Conservation (phyloP, 169 alveolate genomes). For the Plasmodium sp. region DNA sequence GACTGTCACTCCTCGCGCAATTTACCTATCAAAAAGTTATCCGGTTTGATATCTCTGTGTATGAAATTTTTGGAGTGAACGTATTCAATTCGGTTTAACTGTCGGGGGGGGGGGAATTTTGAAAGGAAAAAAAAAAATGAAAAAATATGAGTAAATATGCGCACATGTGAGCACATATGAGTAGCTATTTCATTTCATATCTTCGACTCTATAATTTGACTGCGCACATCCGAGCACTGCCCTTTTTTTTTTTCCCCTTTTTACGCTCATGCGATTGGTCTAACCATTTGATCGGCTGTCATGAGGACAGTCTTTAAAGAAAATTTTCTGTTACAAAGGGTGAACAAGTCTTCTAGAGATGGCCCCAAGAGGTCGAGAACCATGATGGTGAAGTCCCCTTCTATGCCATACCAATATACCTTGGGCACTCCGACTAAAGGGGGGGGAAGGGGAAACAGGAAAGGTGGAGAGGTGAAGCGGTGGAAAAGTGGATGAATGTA, state of each 20-base stretch:
- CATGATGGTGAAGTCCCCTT: slow-evolving; percentile 98
- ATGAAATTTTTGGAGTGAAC: slow-evolving; percentile 96
- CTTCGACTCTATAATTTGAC: neutral
- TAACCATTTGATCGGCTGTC: slow-evolving; percentile 96
- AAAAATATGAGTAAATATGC: neutral
- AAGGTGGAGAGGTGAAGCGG: neutral
- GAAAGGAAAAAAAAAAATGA: neutral
- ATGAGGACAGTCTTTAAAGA: slow-evolving; percentile 95
- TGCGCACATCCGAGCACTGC: neutral
- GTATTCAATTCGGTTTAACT: slow-evolving; percentile 94
- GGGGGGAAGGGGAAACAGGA: neutral
- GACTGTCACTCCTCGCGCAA: slow-evolving; percentile 34
- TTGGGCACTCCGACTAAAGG: slow-evolving; percentile 94
- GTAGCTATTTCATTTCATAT: neutral
- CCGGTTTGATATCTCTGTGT: slow-evolving; percentile 99
- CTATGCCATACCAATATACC: slow-evolving; percentile 98
- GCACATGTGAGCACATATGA: neutral
- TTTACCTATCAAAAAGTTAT: slow-evolving; percentile 94
- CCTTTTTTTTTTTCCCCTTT: neutral
- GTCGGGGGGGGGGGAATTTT: neutral
- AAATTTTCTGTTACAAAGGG: slow-evolving; percentile 95
- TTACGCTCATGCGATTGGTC: neutral
- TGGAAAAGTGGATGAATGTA: neutral
- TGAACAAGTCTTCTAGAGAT: slow-evolving; percentile 96
- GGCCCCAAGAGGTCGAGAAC: slow-evolving; percentile 98